phyloP scores from a whole-genome alignment of 2,329 filamentous ascomycete genomes.

The Fusarium mangiferae region DNA sequence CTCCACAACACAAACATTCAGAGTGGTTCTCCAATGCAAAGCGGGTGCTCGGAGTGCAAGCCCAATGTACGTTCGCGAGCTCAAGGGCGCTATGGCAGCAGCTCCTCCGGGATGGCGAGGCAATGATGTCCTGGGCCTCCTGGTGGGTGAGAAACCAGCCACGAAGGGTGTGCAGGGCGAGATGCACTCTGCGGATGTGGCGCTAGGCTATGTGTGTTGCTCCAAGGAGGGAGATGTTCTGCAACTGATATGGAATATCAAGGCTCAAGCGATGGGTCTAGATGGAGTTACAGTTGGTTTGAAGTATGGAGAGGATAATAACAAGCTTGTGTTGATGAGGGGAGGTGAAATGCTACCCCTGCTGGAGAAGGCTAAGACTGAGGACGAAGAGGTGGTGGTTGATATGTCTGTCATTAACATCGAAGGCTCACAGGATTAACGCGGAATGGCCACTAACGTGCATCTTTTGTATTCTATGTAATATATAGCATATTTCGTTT shows the following conservation, averaged over 20 bases:
- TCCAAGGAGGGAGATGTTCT: conserved; percentile 65
- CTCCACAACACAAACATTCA: conserved; percentile 49
- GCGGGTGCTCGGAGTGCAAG: conserved; percentile 61
- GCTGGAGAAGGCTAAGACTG: conserved; percentile 5
- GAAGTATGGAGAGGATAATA: conserved; percentile 52
- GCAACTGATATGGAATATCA: conserved; percentile 79
- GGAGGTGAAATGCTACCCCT: conserved; percentile 56
- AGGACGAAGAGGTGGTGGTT: not conserved
- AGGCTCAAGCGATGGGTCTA: conserved; percentile 70
- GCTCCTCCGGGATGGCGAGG: conserved; percentile 79
- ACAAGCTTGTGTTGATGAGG: conserved; percentile 62
- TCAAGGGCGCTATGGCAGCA: conserved; percentile 80
- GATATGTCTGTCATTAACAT: not conserved
- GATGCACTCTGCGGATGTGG: conserved; percentile 68
- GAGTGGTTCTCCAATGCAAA: conserved; percentile 76
- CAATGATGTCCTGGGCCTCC: conserved; percentile 72
- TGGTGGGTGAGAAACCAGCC: conserved; percentile 75
- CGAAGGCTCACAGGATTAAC: conserved; percentile 1
- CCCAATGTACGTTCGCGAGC: conserved; percentile 75
- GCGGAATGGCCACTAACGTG: not conserved
- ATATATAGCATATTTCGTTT: not conserved
- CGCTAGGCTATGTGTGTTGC: conserved; percentile 77
- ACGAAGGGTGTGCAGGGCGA: conserved; percentile 83
- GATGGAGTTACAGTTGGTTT: conserved; percentile 66
- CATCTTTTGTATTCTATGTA: not conserved